These are phyloP conservation scores for Capronia americana DNA, from an alignment of 2,329 filamentous ascomycete genomes.

Conservation along the genomic window DNA sequence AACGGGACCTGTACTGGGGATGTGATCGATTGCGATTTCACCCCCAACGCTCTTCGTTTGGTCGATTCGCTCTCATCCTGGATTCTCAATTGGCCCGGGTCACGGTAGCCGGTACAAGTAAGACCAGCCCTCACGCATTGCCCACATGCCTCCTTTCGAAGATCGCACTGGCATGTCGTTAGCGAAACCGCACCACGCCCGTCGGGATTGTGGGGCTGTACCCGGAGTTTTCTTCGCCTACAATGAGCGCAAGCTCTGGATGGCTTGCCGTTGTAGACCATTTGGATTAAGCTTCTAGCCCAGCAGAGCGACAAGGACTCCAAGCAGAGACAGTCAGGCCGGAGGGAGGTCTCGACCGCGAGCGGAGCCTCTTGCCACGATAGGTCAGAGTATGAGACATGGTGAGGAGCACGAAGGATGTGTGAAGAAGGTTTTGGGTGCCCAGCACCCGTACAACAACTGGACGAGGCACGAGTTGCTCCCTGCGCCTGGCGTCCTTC, in stretches of 20 bases:
- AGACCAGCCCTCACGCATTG: slow-evolving; percentile 44
- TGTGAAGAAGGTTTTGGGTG: not conserved
- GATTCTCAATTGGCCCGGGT: slow-evolving; percentile 42
- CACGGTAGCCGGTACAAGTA: slow-evolving; percentile 43
- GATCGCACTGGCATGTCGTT: slow-evolving; percentile 41
- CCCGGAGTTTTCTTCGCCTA: slow-evolving; percentile 37
- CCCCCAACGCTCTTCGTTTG: slow-evolving; percentile 19
- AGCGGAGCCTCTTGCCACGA: not conserved
- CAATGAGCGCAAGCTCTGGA: slow-evolving; percentile 38
- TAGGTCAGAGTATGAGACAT: not conserved
- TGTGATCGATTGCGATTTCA: slow-evolving; percentile 1
- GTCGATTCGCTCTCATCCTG: slow-evolving; percentile 41
- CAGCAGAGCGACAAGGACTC: not conserved
- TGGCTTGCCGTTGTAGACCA: slow-evolving; percentile 37
- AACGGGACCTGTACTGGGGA: slow-evolving; percentile 22
- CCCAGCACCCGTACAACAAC: not conserved
- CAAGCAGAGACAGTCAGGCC: not conserved
- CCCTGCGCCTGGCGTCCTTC: not conserved
- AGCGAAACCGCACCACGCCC: slow-evolving; percentile 3
- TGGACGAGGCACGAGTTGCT: not conserved
- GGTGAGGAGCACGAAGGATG: not conserved
- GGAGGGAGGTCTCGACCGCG: not conserved
- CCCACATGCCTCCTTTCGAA: slow-evolving; percentile 42
- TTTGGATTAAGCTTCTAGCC: slow-evolving; percentile 11
- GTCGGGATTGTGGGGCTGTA: slow-evolving; percentile 13